phyloP scores from a whole-genome alignment of 306 rosid species.

The Begonia fuchsioides region DNA sequence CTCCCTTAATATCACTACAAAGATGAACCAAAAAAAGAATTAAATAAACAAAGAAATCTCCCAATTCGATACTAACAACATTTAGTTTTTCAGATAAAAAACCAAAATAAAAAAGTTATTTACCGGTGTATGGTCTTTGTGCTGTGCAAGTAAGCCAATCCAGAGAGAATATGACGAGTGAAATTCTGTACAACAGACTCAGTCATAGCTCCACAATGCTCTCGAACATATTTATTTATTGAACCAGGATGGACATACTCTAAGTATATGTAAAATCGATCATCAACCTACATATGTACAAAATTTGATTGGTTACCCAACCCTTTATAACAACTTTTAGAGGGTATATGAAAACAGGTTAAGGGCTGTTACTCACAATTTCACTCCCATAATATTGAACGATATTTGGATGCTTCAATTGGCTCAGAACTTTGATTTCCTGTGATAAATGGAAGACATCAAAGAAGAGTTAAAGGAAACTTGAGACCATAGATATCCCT shows the following conservation, averaged over 20 bases:
- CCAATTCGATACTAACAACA: too few relatives aligned
- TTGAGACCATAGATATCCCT: not conserved
- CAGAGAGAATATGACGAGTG: too few relatives aligned
- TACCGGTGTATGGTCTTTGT: conserved; percentile 92
- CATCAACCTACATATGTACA: conserved; percentile 47
- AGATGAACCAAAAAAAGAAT: conserved; percentile 4
- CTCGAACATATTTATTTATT: too few relatives aligned
- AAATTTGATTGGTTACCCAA: not conserved
- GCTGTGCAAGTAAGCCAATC: too few relatives aligned
- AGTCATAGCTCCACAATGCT: conserved; percentile 87
- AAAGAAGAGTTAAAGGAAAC: conserved; percentile 10
- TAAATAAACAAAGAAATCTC: too few relatives aligned
- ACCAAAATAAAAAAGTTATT: too few relatives aligned
- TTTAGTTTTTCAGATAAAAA: not conserved
- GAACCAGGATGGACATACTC: conserved; percentile 93
- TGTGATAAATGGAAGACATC: conserved; percentile 15
- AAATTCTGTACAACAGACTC: conserved; percentile 88
- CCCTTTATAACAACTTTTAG: conserved; percentile 3
- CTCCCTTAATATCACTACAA: conserved; percentile 89
- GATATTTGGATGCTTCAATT: too few relatives aligned
- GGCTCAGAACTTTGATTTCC: conserved; percentile 91
- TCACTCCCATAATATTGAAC: conserved; percentile 95
- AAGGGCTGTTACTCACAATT: conserved; percentile 42
- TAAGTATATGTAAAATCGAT: conserved; percentile 70
- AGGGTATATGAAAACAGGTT: conserved; percentile 11